Base-by-base conservation (phyloP, 805 yeast species). In the Diddensiella santjacobensis region DNA sequence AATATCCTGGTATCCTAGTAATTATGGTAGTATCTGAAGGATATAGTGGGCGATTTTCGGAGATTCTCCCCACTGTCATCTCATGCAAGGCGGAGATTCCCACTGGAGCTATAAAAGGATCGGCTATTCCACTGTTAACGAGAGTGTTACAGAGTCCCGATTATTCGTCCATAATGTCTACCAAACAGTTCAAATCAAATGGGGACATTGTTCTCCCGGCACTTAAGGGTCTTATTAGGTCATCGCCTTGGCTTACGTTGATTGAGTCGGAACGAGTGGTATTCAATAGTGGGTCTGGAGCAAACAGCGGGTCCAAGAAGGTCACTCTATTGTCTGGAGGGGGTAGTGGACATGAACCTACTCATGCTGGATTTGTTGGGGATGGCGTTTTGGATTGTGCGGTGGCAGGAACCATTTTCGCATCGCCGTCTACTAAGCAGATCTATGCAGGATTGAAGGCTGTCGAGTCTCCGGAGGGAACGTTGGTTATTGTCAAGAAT, bases 281-380 rank as follows among this genome's bases (percentile, higher is more conserved):
- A 3, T 48, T 26, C 30, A 48, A 43, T 18, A 43, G 44, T 24
- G 45, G 48, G 36, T 48, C 55, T 6, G 49, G 43, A 23, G 56
- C 47, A 18, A 43, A 51, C 15, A 10, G 18, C 18, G 46, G 48
- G 8, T 36, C 53, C 33, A 59, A 18, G 52, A 68, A 46, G 59
- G 84, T 89, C 39, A 77, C 87, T 3, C 60, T 90, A 43, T 69
- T 90, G 22, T 81, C 96, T 29, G 96, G 97, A 51, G 98, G 98
- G 48, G 97, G 97, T 22, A 81, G 90, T 11, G 98, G 98, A 42
- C 98, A 90, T 62, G 98, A 90, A 67, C 97, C 97, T 22, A 74
- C 89, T 3, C 97, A 91, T 61, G 90, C 87, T 5, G 97, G 96
- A 0, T 90, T 81, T 64, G 89, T 90, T 19, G 97, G 97, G 10